Conservation (phyloP, 371 early-diverging fungal species). For the Mucor ambiguus region DNA sequence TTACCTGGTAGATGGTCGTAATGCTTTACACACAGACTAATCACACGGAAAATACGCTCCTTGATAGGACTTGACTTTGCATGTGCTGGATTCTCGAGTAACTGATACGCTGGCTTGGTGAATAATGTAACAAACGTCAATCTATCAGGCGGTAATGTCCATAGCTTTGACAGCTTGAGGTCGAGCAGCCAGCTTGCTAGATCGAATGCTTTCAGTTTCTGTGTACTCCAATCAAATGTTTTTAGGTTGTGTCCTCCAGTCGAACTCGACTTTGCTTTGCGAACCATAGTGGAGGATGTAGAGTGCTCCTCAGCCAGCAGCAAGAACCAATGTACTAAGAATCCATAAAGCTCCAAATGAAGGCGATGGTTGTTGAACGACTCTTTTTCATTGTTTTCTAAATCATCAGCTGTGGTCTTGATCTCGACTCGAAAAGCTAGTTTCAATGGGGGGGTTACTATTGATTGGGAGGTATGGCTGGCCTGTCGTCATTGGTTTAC, state of each 20-base stretch:
- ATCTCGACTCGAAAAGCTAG: slow-evolving; percentile 69
- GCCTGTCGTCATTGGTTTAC: slow-evolving; percentile 30
- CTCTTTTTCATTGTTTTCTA: slow-evolving; percentile 67
- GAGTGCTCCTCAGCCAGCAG: slow-evolving; percentile 61
- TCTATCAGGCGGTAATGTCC: slow-evolving; percentile 79
- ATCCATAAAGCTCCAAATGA: slow-evolving; percentile 78
- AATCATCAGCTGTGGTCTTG: slow-evolving; percentile 56
- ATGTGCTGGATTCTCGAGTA: slow-evolving; percentile 79
- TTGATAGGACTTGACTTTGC: slow-evolving; percentile 64
- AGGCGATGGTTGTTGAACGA: slow-evolving; percentile 64
- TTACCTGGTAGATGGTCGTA: slow-evolving; percentile 77
- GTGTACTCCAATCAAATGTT: slow-evolving; percentile 63
- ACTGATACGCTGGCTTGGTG: slow-evolving; percentile 80
- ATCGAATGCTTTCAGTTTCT: slow-evolving; percentile 58
- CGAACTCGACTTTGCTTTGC: slow-evolving; percentile 20
- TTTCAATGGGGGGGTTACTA: not conserved
- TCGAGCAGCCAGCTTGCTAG: slow-evolving; percentile 59
- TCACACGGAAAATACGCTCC: slow-evolving; percentile 57
- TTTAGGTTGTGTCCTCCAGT: slow-evolving; percentile 30
- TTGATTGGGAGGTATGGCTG: not conserved
- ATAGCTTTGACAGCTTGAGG: slow-evolving; percentile 74
- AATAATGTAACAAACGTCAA: slow-evolving; percentile 82
- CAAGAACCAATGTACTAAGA: slow-evolving; percentile 74
- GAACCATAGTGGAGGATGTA: slow-evolving; percentile 36
- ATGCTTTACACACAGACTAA: slow-evolving; percentile 67